phyloP scores from a whole-genome alignment of 2,329 filamentous ascomycete genomes.

The Apiospora rasikravindrae region DNA sequence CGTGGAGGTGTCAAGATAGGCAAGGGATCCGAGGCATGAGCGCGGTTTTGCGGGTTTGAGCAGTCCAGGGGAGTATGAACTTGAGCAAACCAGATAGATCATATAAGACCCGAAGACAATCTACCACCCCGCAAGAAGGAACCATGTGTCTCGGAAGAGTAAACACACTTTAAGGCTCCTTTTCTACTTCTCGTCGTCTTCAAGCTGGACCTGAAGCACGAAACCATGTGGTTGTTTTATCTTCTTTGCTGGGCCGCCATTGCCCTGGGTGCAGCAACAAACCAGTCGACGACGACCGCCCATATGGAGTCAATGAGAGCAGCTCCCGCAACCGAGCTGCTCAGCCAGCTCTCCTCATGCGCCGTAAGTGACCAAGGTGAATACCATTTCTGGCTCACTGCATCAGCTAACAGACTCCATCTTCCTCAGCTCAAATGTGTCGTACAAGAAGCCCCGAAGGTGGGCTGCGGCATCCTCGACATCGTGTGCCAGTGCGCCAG shows the following conservation, averaged over 20 bases:
- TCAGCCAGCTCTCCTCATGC: conserved; percentile 3
- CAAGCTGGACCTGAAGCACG: background rate
- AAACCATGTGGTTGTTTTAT: background rate
- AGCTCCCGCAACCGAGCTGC: background rate
- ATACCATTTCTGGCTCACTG: background rate
- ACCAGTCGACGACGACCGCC: background rate
- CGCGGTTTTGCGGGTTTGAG: background rate
- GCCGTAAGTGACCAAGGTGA: background rate
- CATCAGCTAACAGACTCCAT: background rate
- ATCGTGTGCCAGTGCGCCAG: conserved; percentile 12
- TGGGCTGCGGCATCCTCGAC: conserved; percentile 10
- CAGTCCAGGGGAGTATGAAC: background rate
- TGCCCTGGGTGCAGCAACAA: background rate
- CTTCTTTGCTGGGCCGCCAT: background rate
- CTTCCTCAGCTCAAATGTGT: conserved; percentile 10
- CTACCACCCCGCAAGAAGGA: background rate
- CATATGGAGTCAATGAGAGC: background rate
- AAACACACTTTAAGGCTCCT: background rate
- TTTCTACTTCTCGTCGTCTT: background rate
- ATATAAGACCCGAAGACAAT: background rate
- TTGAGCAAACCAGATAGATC: background rate
- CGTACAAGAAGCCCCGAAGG: conserved; percentile 15
- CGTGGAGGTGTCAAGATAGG: background rate
- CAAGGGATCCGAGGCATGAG: conserved; percentile 1
- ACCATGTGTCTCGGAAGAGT: background rate